A percentile compares a stretch with the other conserved stretches of the same genome.
Conservation (phyloP, 2,329 filamentous ascomycete species). For the Pestalotiopsis sp. region DNA sequence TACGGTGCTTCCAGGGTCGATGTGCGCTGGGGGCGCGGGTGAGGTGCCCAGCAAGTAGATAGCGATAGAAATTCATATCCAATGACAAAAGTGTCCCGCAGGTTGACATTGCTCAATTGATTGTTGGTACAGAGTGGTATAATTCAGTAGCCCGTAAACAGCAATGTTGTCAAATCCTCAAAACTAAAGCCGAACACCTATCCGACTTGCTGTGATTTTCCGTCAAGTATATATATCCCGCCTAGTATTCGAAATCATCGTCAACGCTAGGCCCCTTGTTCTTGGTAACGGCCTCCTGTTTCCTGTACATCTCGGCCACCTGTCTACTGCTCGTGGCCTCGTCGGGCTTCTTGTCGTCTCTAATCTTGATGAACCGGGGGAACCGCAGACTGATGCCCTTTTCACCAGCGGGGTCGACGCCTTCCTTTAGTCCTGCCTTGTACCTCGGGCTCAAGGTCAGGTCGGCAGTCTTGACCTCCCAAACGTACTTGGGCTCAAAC, state of each 20-base stretch:
- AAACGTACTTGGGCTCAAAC: constrained; percentile 93
- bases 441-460: constrained; percentile 91
- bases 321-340: constrained; percentile 82
- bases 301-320: constrained; percentile 95
- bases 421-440: constrained; percentile 84
- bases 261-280: constrained; percentile 85
- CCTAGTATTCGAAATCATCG: constrained; percentile 97
- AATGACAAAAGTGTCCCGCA: too few species aligned
- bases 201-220: not conserved
- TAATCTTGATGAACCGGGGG: constrained; percentile 85
- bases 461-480: constrained; percentile 98
- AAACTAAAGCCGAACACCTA: not conserved
- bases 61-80: too few species aligned
- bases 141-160: not conserved
- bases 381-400: constrained; percentile 89
- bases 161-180: not conserved
- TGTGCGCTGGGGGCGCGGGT: constrained; percentile 10
- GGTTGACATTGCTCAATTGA: too few species aligned
- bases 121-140: not conserved
- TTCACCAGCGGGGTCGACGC: constrained; percentile 70
- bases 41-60: not conserved
- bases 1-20: constrained; percentile 9
- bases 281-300: constrained; percentile 88
- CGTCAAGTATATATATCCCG: not conserved
- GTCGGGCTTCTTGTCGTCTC: constrained; percentile 95